Evolutionary conservation across 306 rosid genomes (phyloP).

Genomic region (Dryas octopetala): DNA sequence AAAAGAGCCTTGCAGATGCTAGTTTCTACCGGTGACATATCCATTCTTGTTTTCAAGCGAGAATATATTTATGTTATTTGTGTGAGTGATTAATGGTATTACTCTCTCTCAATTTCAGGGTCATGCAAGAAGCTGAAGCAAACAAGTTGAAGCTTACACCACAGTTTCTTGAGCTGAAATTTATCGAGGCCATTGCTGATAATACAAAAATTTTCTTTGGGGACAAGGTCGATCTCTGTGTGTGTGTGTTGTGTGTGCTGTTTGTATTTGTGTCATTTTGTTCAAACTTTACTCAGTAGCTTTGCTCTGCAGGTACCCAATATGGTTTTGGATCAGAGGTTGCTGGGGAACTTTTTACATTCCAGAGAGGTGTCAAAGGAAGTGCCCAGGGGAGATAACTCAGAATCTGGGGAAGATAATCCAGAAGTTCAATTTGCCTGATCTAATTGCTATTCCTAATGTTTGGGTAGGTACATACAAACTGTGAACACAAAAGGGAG

Average conservation of each 20-base stretch:
- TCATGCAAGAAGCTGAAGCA: slow-evolving; percentile 81
- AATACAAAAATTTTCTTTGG: slow-evolving; percentile 95
- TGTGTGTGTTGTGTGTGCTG: neutral
- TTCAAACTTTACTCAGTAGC: slow-evolving; percentile 20
- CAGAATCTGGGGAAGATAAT: slow-evolving; percentile 15
- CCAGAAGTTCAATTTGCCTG: slow-evolving; percentile 2
- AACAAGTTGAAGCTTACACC: slow-evolving; percentile 93
- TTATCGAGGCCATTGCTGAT: slow-evolving; percentile 76
- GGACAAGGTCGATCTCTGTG: slow-evolving; percentile 59
- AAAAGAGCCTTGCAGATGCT: slow-evolving; percentile 84
- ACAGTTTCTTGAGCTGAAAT: slow-evolving; percentile 81
- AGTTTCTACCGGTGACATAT: slow-evolving; percentile 65
- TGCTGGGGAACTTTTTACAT: slow-evolving; percentile 74
- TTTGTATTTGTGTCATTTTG: neutral
- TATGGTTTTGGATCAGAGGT: slow-evolving; percentile 80
- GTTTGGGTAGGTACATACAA: slow-evolving; percentile 1
- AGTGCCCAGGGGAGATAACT: slow-evolving; percentile 5
- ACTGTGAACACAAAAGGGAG: slow-evolving; percentile 8
- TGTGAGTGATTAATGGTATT: slow-evolving; percentile 10
- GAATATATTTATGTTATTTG: neutral
- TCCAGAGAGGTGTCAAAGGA: slow-evolving; percentile 33
- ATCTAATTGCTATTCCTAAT: neutral
- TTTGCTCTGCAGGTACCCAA: slow-evolving; percentile 66
- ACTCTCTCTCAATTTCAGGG: slow-evolving; percentile 39
- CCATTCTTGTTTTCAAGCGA: slow-evolving; percentile 6